Percentiles rank a stretch among this genome's conserved stretches.
Conservation (phyloP, 345 rosid genomes). For the Garcia nutans region DNA sequence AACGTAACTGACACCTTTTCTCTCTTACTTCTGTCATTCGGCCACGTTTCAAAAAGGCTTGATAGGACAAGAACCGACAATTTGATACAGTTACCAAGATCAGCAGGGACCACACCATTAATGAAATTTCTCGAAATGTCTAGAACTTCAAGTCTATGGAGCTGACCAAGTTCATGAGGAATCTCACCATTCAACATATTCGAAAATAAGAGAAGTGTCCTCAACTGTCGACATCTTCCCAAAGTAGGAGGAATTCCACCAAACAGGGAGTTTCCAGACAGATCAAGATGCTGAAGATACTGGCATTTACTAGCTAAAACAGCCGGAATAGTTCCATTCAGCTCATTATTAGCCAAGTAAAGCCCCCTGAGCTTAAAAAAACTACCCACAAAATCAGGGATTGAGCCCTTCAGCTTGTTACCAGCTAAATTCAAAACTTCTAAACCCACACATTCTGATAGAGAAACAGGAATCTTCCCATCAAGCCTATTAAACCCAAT, state of each 20-base stretch:
- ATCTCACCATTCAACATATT: conserved; percentile 29
- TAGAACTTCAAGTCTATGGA: conserved; percentile 28
- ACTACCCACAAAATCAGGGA: conserved; percentile 19
- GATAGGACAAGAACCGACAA: conserved; percentile 38
- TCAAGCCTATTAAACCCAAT: conserved; percentile 35
- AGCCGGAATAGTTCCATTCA: conserved; percentile 28
- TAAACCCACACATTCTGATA: conserved; percentile 19
- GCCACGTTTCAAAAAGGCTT: conserved; percentile 26
- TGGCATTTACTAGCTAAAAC: conserved; percentile 16
- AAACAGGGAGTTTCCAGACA: conserved; percentile 32
- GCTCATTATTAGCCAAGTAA: conserved; percentile 27
- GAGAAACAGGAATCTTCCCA: conserved; percentile 25
- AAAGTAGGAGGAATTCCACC: conserved; percentile 30
- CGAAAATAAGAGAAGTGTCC: conserved; percentile 34
- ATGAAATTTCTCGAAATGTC: conserved; percentile 35
- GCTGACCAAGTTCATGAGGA: conserved; percentile 32
- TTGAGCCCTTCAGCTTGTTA: conserved; percentile 23
- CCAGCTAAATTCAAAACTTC: conserved; percentile 36
- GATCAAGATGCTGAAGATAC: conserved; percentile 33
- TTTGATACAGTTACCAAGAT: conserved; percentile 33
- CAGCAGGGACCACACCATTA: conserved; percentile 27
- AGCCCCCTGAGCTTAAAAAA: conserved; percentile 27
- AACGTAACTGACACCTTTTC: neutral
- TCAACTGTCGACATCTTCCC: conserved; percentile 26
- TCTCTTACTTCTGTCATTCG: neutral